Base-by-base conservation (phyloP, 177 flowering plant species). In the Vitis hybrid region DNA sequence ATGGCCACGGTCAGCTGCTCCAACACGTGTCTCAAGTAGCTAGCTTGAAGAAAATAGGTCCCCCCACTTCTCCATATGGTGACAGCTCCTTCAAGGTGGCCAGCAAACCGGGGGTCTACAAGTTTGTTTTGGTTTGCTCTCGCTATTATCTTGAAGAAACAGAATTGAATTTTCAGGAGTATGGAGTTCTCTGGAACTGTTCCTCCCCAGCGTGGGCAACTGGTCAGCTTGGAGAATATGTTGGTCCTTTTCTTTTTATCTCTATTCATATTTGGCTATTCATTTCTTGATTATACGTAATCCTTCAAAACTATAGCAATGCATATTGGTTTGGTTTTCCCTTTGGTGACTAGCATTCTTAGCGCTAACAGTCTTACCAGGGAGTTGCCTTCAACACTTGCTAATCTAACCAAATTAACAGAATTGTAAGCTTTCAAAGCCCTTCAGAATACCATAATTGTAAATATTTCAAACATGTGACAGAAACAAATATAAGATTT, bases 291-390 rank as follows among this genome's bases (percentile, higher is more conserved):
- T 32, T 32, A 32, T 32, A 32, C 3, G 41, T 32, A 32, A 6
- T 32, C 41, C 41, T 32, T 32, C 5, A 24, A 11, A 9, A 18
- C 17, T 49, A 35, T 24, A n/a, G 11, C 13, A 24, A 50, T 58
- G 15, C 5, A 57, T 27, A 8, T 63, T 41, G 35, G 9, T 2
- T 30, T 1, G 11, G 4, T 4, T 0, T 61, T 10, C 3, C 4
- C 32, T 24, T 49, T 59, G n/a, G 2, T 51, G 27, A 10, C 15
- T 18, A 41, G 35, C 2, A 27, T 50, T 66, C 69, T 82, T 17
- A 68, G 54, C 50, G 70, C 71, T 13, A 83, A 83, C 61, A 60
- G 60, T 71, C 76, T 83, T 55, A 74, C 65, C 2, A 84, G 84
- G 50, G 51, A 79, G 61, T 68, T 79, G 62, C 81, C 82, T 4